These are phyloP conservation scores for Glycine latifolia DNA, from an alignment of 306 rosid genomes.

Conservation along the genomic window DNA sequence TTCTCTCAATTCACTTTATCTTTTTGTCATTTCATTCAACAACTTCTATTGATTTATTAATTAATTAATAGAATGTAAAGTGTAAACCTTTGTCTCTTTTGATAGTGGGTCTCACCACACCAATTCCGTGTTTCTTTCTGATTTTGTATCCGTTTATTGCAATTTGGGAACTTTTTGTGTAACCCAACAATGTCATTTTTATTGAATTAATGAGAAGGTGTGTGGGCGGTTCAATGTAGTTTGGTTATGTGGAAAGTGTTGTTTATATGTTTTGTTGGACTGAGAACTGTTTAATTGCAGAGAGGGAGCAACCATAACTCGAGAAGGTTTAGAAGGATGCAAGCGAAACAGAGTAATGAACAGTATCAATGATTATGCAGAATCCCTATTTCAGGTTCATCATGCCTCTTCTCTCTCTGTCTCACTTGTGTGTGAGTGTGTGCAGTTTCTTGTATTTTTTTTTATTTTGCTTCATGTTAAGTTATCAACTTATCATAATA, in stretches of 20 bases:
- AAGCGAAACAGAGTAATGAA: constrained; percentile 57
- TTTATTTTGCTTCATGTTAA: constrained; percentile 25
- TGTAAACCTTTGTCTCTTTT: not conserved
- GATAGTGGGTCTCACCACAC: not conserved
- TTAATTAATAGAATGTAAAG: not conserved
- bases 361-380: constrained; percentile 69
- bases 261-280: constrained; percentile 12
- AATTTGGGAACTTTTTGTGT: not conserved
- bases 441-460: not conserved
- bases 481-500: not conserved
- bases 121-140: constrained; percentile 13
- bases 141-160: not conserved
- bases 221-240: not conserved
- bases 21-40: constrained; percentile 15
- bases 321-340: constrained; percentile 57
- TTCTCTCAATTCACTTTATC: constrained; percentile 37
- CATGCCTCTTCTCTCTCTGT: constrained; percentile 9
- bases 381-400: constrained; percentile 74
- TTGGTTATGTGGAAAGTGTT: not conserved
- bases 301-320: constrained; percentile 54
- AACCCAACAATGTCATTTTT: not conserved
- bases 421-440: not conserved
- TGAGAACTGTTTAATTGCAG: constrained; percentile 55
- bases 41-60: not conserved
- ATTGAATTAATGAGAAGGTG: not conserved